Percentiles rank a stretch among this genome's conserved stretches.
phyloP scores from a whole-genome alignment of 2,329 filamentous ascomycete species.

The Colletotrichum navitas region DNA sequence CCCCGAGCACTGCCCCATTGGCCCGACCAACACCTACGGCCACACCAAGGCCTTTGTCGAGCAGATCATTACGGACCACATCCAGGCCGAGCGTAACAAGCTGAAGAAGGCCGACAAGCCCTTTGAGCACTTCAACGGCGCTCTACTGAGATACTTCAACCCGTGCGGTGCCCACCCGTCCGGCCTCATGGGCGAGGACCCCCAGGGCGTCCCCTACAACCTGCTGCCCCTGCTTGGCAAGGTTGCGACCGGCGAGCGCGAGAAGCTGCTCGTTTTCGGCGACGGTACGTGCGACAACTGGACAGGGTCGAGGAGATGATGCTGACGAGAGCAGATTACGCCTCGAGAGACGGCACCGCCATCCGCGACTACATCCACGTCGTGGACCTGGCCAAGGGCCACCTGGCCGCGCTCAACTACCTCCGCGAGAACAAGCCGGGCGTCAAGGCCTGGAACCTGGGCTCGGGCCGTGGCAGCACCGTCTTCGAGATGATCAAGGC shows the following conservation, averaged over 20 bases:
- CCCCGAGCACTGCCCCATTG: constrained; percentile 94
- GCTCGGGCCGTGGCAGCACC: constrained; percentile 93
- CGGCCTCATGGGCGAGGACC: constrained; percentile 98
- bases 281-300: constrained; percentile 71
- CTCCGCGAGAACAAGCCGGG: constrained; percentile 87
- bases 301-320: background rate
- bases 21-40: constrained; percentile 97
- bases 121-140: constrained; percentile 89
- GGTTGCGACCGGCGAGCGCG: constrained; percentile 93
- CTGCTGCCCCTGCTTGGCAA: constrained; percentile 93
- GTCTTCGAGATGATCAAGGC: constrained; percentile 98
- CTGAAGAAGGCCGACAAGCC: constrained; percentile 83
- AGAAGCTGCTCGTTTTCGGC: constrained; percentile 95
- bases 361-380: constrained; percentile 99
- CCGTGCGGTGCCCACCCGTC: constrained; percentile 93
- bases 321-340: constrained; percentile 76
- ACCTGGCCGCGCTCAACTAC: constrained; percentile 91
- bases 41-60: constrained; percentile 96
- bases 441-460: constrained; percentile 95
- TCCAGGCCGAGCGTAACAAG: constrained; percentile 88
- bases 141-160: constrained; percentile 97
- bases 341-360: constrained; percentile 89
- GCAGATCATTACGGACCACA: constrained; percentile 89
- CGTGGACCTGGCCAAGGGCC: constrained; percentile 86
- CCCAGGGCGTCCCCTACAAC: constrained; percentile 95